Percentiles rank a stretch among this genome's conserved stretches.
Conservation (phyloP, 495 filamentous ascomycete genomes). For the Cercophora sp. region DNA sequence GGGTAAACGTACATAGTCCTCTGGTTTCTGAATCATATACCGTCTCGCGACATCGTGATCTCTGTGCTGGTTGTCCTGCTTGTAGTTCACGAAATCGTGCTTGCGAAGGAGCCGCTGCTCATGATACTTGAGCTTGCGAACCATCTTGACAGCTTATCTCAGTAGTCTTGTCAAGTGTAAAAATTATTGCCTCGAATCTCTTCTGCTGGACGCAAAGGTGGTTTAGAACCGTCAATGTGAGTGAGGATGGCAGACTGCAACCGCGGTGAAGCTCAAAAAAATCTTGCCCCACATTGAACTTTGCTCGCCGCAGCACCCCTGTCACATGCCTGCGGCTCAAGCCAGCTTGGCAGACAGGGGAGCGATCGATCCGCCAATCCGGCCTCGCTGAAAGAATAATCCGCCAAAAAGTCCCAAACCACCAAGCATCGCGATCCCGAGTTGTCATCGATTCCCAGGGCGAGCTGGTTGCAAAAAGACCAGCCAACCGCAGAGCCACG, state of each 20-base stretch:
- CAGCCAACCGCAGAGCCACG: no score
- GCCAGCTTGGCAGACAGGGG: not conserved
- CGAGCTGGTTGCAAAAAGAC: no score
- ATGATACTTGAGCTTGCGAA: slow-evolving; percentile 81
- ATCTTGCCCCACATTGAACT: slow-evolving; percentile 16
- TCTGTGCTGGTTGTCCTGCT: slow-evolving; percentile 80
- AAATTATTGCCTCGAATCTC: no score
- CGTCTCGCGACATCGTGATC: slow-evolving; percentile 69
- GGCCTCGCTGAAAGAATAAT: slow-evolving; percentile 3
- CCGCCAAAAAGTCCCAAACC: slow-evolving; percentile 7
- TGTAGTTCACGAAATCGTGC: slow-evolving; percentile 93
- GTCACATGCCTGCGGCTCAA: not conserved
- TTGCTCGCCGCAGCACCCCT: slow-evolving; percentile 8
- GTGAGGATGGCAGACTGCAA: not conserved
- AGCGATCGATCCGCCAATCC: not conserved
- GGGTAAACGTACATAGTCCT: slow-evolving; percentile 52
- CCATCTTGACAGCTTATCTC: slow-evolving; percentile 70
- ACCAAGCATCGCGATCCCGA: slow-evolving; percentile 5
- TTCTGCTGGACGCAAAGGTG: not conserved
- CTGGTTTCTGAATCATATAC: slow-evolving; percentile 81
- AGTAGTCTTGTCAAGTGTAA: no score
- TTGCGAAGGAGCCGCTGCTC: slow-evolving; percentile 78
- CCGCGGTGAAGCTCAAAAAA: not conserved
- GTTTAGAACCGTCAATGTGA: not conserved
- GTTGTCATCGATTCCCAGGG: no score